phyloP scores from a whole-genome alignment of 768 basidiomycete genomes.

The Lentinula guzmanii region DNA sequence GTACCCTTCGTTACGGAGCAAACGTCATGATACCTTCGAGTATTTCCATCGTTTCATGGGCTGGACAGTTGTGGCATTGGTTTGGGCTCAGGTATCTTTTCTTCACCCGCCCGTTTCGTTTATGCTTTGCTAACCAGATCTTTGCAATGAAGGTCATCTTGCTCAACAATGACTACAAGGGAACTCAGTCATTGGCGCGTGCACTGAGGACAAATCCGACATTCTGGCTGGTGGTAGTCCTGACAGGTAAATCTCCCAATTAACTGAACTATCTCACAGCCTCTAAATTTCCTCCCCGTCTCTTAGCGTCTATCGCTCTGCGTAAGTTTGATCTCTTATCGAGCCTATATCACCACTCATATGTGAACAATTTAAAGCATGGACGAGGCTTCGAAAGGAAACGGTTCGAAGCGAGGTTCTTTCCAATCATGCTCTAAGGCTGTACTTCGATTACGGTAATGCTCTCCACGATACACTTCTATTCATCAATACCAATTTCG shows the following conservation, averaged over 20 bases:
- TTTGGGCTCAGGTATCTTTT: slow-evolving; percentile 42
- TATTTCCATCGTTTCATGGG: slow-evolving; percentile 50
- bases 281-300: not conserved
- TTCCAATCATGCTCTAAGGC: slow-evolving; percentile 34
- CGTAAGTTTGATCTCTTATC: slow-evolving; percentile 6
- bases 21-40: slow-evolving; percentile 49
- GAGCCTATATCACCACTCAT: not conserved
- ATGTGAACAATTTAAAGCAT: slow-evolving; percentile 14
- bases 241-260: slow-evolving; percentile 19
- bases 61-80: slow-evolving; percentile 45
- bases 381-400: slow-evolving; percentile 36
- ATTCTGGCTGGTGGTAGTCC: slow-evolving; percentile 35
- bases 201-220: slow-evolving; percentile 28
- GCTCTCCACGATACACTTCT: not conserved
- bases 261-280: not conserved
- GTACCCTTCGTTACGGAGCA: slow-evolving; percentile 40
- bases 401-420: slow-evolving; percentile 33
- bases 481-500: not conserved
- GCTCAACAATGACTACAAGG: slow-evolving; percentile 47
- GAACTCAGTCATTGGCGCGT: slow-evolving; percentile 30
- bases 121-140: not conserved
- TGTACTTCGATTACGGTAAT: slow-evolving; percentile 41
- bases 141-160: slow-evolving; percentile 32
- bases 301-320: slow-evolving; percentile 28
- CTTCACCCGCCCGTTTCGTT: not conserved